phyloP scores from a whole-genome alignment of 345 rosid genomes.

The Trapa bicornis region DNA sequence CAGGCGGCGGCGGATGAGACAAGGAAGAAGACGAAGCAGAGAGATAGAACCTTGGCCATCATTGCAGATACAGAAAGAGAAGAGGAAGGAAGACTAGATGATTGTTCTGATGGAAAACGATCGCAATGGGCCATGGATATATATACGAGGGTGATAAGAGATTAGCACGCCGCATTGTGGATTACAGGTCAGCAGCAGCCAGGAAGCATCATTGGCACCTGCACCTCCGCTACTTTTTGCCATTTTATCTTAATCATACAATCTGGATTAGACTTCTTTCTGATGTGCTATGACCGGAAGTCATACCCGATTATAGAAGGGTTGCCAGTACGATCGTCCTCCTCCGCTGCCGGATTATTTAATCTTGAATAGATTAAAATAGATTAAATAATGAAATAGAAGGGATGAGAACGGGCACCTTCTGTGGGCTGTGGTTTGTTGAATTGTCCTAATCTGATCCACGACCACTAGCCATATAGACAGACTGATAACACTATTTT shows the following conservation, averaged over 20 bases:
- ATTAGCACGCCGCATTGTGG: constrained; percentile 14
- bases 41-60: constrained; percentile 22
- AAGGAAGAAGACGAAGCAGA: constrained; percentile 24
- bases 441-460: not conserved
- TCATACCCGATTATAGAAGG: no score
- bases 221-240: not conserved
- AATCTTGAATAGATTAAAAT: not conserved
- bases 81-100: not conserved
- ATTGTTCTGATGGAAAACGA: no score
- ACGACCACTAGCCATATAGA: not conserved
- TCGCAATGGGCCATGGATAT: constrained; percentile 1
- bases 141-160: constrained; percentile 1
- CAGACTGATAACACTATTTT: no score
- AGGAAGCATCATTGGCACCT: no score
- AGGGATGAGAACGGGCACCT: not conserved
- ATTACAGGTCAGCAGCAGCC: constrained; percentile 31
- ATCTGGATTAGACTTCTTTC: no score
- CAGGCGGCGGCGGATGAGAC: constrained; percentile 51
- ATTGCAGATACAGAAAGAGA: not conserved
- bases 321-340: no score
- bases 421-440: no score
- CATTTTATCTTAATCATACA: no score
- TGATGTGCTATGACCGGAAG: no score
- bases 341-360: not conserved
- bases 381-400: not conserved